Evolutionary conservation across 2,329 filamentous ascomycete genomes (phyloP).

Genomic region (Xylaria sp.): DNA sequence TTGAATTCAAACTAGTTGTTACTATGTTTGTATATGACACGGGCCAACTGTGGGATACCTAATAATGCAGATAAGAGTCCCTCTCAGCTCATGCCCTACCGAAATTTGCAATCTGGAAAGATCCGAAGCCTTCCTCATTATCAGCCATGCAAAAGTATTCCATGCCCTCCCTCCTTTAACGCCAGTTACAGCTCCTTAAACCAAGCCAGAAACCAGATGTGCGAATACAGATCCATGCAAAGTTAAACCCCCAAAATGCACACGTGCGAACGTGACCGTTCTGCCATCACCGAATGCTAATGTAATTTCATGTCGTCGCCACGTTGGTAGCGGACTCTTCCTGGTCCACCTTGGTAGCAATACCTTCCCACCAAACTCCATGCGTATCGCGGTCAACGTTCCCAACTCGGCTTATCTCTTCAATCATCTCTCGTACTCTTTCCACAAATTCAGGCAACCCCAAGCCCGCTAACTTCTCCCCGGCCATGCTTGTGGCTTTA

Average conservation of each 20-base stretch:
- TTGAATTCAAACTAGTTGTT: neutral
- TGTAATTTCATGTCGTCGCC: conserved; percentile 33
- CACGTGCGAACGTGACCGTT: conserved; percentile 25
- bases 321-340: conserved; percentile 47
- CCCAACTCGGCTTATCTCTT: conserved; percentile 72
- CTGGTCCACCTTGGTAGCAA: conserved; percentile 66
- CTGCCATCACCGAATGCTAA: conserved; percentile 22
- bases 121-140: conserved; percentile 34
- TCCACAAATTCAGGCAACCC: conserved; percentile 80
- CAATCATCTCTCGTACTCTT: conserved; percentile 75
- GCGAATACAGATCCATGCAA: conserved; percentile 39
- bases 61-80: conserved; percentile 27
- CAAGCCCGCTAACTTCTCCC: conserved; percentile 74
- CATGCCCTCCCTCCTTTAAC: conserved; percentile 40
- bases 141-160: conserved; percentile 31
- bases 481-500: conserved; percentile 73
- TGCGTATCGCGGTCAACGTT: conserved; percentile 75
- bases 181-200: conserved; percentile 35
- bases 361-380: conserved; percentile 75
- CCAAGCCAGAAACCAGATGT: conserved; percentile 38
- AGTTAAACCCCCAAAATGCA: conserved; percentile 36
- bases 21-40: conserved; percentile 17
- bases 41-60: conserved; percentile 23
- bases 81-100: conserved; percentile 20
- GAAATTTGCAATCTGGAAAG: conserved; percentile 33